Conservation (phyloP, 2,329 filamentous ascomycete genomes). For the Fusarium avenaceum region DNA sequence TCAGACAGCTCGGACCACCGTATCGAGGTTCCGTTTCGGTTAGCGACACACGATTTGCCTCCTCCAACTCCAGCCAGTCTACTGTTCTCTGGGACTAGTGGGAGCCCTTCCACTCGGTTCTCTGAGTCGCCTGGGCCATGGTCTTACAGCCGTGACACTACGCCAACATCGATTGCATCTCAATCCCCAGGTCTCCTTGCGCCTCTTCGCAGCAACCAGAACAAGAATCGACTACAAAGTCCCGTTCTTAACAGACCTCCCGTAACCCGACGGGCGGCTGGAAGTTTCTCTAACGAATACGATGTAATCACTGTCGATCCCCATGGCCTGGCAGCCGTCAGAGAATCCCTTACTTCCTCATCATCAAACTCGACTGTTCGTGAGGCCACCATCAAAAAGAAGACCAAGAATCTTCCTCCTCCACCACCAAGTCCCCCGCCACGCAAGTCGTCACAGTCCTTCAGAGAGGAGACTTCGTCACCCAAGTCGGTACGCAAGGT, state of each 20-base stretch:
- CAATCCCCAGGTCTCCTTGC: conserved; percentile 75
- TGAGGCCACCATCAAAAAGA: conserved; percentile 61
- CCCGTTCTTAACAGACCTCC: conserved; percentile 70
- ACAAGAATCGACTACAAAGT: conserved; percentile 67
- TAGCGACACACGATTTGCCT: conserved; percentile 75
- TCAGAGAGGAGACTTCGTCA: conserved; percentile 58
- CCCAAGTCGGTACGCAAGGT: conserved; percentile 55
- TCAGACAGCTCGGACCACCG: conserved; percentile 52
- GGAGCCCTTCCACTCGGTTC: conserved; percentile 80
- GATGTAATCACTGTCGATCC: conserved; percentile 63
- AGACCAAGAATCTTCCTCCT: conserved; percentile 60
- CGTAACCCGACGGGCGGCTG: conserved; percentile 69
- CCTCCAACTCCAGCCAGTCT: conserved; percentile 69
- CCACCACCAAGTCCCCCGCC: conserved; percentile 72
- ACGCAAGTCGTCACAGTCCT: conserved; percentile 72
- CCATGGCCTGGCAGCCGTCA: conserved; percentile 73
- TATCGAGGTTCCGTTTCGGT: conserved; percentile 66
- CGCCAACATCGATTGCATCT: conserved; percentile 82
- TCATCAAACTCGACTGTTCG: conserved; percentile 79
- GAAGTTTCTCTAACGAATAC: conserved; percentile 66
- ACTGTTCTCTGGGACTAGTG: conserved; percentile 74
- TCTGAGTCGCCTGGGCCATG: conserved; percentile 79
- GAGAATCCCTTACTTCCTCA: conserved; percentile 78
- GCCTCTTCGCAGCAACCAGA: conserved; percentile 60
- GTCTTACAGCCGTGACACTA: conserved; percentile 81